These are phyloP conservation scores for Diaporthe vexans DNA, from an alignment of 2,329 filamentous ascomycete species.

Conservation along the genomic window DNA sequence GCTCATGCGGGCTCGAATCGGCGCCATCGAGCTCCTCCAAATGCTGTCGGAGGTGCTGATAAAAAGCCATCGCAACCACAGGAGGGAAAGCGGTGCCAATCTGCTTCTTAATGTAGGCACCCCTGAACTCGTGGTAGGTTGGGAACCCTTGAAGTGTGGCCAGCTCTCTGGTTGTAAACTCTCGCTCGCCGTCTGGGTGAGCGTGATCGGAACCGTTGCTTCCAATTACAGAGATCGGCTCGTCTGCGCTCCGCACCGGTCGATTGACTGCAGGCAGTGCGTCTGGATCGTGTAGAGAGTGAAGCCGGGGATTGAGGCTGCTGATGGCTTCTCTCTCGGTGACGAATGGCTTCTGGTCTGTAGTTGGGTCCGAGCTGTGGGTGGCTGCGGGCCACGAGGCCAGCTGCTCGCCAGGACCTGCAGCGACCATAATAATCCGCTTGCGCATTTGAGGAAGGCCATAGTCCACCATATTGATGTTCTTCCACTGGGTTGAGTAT, in stretches of 20 bases:
- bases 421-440: slow-evolving; percentile 69
- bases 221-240: slow-evolving; percentile 71
- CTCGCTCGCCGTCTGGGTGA: slow-evolving; percentile 74
- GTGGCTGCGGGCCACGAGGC: slow-evolving; percentile 75
- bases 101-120: slow-evolving; percentile 65
- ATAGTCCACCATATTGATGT: slow-evolving; percentile 64
- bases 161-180: slow-evolving; percentile 76
- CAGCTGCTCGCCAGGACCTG: slow-evolving; percentile 77
- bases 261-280: slow-evolving; percentile 44
- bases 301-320: slow-evolving; percentile 48
- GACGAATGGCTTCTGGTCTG: slow-evolving; percentile 55
- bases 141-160: slow-evolving; percentile 81
- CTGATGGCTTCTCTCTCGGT: slow-evolving; percentile 61
- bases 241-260: slow-evolving; percentile 59
- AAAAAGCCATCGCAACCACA: slow-evolving; percentile 63
- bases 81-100: slow-evolving; percentile 88
- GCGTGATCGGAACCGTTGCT: slow-evolving; percentile 69
- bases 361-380: slow-evolving; percentile 57
- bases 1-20: background rate
- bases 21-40: slow-evolving; percentile 60
- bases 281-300: slow-evolving; percentile 56
- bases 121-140: slow-evolving; percentile 68
- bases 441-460: slow-evolving; percentile 64
- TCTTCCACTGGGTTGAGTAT: slow-evolving; percentile 78
- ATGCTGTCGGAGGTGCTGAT: slow-evolving; percentile 61